Percentiles rank a stretch among this genome's conserved stretches.
Evolutionary conservation across 495 filamentous ascomycete genomes (phyloP).

Genomic region (Talaromyces wortmannii): DNA sequence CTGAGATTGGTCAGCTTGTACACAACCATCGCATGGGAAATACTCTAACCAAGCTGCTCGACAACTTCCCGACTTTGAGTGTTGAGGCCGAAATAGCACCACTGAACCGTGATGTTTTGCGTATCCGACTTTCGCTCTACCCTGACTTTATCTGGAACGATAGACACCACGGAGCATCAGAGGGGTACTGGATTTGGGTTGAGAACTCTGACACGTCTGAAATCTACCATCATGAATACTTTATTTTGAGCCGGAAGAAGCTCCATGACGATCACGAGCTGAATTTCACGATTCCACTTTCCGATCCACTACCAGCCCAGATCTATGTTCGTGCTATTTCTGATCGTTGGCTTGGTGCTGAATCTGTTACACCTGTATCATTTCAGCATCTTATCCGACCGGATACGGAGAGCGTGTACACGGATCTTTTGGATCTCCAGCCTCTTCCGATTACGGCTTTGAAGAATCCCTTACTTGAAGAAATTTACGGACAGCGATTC

Average conservation of each 20-base stretch:
- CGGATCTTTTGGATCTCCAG: conserved; percentile 85
- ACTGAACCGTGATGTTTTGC: conserved; percentile 86
- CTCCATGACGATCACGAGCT: conserved; percentile 91
- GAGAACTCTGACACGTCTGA: conserved; percentile 97
- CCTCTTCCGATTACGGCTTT: conserved; percentile 83
- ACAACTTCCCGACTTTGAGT: conserved; percentile 86
- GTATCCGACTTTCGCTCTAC: conserved; percentile 75
- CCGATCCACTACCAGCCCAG: conserved; percentile 86
- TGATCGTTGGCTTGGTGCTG: conserved; percentile 95
- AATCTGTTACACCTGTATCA: conserved; percentile 88
- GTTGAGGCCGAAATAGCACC: conserved; percentile 93
- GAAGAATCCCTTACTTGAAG: conserved; percentile 80
- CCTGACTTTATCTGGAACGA: conserved; percentile 97
- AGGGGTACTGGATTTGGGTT: conserved; percentile 98
- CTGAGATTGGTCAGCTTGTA: conserved; percentile 87
- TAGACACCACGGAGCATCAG: conserved; percentile 84
- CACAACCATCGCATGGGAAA: conserved; percentile 83
- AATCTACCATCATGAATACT: conserved; percentile 97
- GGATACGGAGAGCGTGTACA: conserved; percentile 96
- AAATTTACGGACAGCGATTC: conserved; percentile 82
- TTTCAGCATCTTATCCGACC: conserved; percentile 97
- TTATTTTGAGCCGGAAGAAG: conserved; percentile 83
- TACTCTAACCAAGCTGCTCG: conserved; percentile 69
- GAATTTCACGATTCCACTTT: conserved; percentile 93
- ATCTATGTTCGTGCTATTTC: conserved; percentile 94